A percentile compares a stretch with the other conserved stretches of the same genome.
Conservation (phyloP, 257 asterid genomes). For the Solanum stenotomum region DNA sequence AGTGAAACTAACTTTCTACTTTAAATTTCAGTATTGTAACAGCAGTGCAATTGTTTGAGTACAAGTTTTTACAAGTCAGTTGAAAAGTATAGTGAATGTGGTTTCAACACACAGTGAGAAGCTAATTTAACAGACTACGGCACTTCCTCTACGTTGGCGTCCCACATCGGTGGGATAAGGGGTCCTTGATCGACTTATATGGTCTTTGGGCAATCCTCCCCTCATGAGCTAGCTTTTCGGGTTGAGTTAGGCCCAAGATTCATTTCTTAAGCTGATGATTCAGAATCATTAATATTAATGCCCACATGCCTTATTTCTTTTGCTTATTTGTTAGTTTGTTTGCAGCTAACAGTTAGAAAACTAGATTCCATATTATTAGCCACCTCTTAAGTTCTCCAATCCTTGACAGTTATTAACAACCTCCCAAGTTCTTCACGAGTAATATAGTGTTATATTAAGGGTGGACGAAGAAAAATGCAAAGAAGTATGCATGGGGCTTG, state of each 20-base stretch:
- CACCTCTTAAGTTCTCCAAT: background rate
- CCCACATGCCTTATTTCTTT: background rate
- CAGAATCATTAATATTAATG: background rate
- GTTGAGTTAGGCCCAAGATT: background rate
- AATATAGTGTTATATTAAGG: background rate
- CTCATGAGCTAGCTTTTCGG: background rate
- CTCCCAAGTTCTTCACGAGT: background rate
- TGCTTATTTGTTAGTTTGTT: background rate
- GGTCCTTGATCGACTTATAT: background rate
- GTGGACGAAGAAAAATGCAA: background rate
- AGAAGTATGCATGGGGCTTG: background rate
- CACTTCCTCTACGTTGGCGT: background rate
- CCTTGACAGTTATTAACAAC: background rate
- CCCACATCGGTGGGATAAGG: background rate
- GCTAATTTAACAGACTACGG: background rate
- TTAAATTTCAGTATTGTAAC: background rate
- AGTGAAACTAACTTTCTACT: background rate
- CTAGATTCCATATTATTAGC: background rate
- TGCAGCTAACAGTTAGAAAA: background rate
- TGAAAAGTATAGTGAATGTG: background rate
- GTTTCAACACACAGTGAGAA: background rate
- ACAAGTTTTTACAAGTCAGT: background rate
- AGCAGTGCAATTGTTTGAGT: background rate
- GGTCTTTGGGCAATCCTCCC: background rate
- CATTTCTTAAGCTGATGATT: background rate